Base-by-base conservation (phyloP, 2,329 filamentous ascomycete genomes). In the Xylariaceae sp. region DNA sequence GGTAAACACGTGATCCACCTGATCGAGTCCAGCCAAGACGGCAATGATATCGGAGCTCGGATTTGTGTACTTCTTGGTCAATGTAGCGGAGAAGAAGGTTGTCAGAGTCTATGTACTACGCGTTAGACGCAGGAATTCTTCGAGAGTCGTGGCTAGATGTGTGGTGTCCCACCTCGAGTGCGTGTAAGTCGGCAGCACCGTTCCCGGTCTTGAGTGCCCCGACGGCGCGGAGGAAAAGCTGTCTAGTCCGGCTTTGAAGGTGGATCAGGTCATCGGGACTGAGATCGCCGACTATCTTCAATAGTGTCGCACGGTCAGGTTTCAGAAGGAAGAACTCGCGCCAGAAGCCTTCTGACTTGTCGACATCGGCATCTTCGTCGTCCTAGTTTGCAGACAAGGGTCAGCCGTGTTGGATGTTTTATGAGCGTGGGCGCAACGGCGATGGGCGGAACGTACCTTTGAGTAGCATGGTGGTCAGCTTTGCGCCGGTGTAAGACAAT, bases 21-120 rank as follows among this genome's bases (percentile, higher is more conserved):
- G 80, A 71, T 96, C 87, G 45, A 99, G 80, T 6, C 94, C 94
- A 5, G 91, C 89, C 43, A 99, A 78, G 32, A 97, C 79, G 49
- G 86, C 84, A 63, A 99, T 96, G 60, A 96, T 87, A 69, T 97
- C 94, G 44, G 94, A 94, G 68, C 90, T 96, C 6, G 91, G 89
- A 62, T 96, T 96, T 19, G 89, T 90, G 68, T 95, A 99, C 67
- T 87, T 90, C 71, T 97, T 99, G 50, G 82, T 81, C 54, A 97
- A 76, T 15, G 95, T 80, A 47, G 84, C 83, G 44, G 86, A 85
- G 65, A 99, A 79, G 70, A 97, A 96, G 42, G 88, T 85, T 68
- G 87, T 90, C 64, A 97, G 79, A 53, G 91, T 97, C 89, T 97
- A 68, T 62, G 58, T 19, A 65, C 47, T 58, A 70, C 73, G 66